Base-by-base conservation (phyloP, 257 asterid genomes). In the Fraxinus americana region DNA sequence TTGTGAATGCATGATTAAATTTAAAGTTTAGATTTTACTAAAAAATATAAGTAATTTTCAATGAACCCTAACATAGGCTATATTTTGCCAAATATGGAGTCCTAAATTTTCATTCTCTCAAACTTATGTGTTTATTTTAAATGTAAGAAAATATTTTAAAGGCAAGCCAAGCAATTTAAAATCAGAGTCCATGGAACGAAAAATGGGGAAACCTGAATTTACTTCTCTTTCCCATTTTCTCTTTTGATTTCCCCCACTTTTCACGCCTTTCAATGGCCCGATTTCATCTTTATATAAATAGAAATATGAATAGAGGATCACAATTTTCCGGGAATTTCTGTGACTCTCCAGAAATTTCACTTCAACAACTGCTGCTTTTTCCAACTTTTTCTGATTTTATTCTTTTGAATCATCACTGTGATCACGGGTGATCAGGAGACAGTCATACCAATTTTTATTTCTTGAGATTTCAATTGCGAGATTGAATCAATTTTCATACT, bases 341-440 rank as follows among this genome's bases (percentile, higher is more conserved):
- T 41, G 50, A 41, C 50, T 41, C 50, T 41, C 50, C 50, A 41
- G 50, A 41, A 41, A 41, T 54, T 54, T 23, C 69, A 63, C 32
- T 25, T 54, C 65, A 19, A 54, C 25, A 54, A 17, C 65, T 19
- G 13, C 6, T 9, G 7, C 17, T 27, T 63, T 63, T 25, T 63
- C 34, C 69, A 25, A 63, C 69, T 63, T 63, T 63, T 63, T 63
- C 69, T 63, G 19, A 63, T 2, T 25, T 12, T 19, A 23, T 59
- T 23, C 4, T 29, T 38, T 38, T 7, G 43, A 38, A 38, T 38
- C 43, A 38, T 38, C 43, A 38, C 10, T 7, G 43, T 10, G 2
- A 59, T 59, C 67, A 61, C 67, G 67, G 67, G 69, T 19, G 65
- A 54, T 54, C 65, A 54, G 27, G n/a, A 21, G 65, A 19, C 27